These are phyloP conservation scores for Helicocarpus griseus DNA, from an alignment of 2,329 filamentous ascomycete species.

Conservation along the genomic window DNA sequence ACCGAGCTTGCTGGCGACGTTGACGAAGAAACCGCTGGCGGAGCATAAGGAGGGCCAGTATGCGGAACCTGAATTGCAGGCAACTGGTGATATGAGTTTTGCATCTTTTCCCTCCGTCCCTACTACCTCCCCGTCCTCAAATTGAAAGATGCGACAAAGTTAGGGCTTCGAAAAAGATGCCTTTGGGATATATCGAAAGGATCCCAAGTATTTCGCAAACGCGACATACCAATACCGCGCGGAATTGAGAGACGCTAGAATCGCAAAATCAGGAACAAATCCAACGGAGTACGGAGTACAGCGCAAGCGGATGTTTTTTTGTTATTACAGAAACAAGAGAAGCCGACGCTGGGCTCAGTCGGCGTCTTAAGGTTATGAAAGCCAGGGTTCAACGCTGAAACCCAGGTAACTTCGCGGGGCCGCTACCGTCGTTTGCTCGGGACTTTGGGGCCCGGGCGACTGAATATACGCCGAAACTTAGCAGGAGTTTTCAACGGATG, in stretches of 20 bases:
- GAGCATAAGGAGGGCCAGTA: constrained; percentile 18
- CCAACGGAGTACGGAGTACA: not conserved
- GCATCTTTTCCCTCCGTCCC: constrained; percentile 17
- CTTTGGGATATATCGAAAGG: not conserved
- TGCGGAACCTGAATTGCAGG: constrained; percentile 17
- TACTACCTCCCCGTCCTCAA: not conserved
- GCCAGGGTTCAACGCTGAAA: not conserved
- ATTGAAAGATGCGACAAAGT: not conserved
- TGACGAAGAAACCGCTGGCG: constrained; percentile 28
- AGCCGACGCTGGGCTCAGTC: not conserved
- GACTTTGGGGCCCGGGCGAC: not conserved
- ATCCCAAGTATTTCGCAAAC: not conserved
- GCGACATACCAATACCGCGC: not conserved
- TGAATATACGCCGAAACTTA: not conserved
- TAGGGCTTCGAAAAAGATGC: not conserved
- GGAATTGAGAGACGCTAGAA: not conserved
- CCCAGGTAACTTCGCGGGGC: not conserved
- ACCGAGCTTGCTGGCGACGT: constrained; percentile 12
- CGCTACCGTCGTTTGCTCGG: not conserved
- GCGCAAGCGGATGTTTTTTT: not conserved
- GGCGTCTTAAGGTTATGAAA: not conserved
- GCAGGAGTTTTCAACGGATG: not conserved
- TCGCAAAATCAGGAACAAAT: not conserved
- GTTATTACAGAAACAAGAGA: not conserved
- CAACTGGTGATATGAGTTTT: constrained; percentile 24